A percentile compares a stretch with the other conserved stretches of the same genome.
phyloP scores from a whole-genome alignment of 78 protist genomes.

The Pigoraptor vietnamica region DNA sequence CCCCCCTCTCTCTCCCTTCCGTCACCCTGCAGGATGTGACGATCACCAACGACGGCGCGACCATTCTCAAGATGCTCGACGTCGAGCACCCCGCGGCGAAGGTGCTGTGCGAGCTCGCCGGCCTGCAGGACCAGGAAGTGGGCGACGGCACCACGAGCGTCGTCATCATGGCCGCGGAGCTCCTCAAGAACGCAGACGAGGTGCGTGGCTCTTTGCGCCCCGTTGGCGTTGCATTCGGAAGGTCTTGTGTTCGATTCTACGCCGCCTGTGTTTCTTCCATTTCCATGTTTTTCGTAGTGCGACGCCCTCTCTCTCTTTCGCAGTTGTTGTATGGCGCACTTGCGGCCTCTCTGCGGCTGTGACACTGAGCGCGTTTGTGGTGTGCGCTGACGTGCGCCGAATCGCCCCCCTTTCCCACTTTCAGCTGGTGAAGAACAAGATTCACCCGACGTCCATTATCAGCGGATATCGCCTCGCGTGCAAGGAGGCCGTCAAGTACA shows the following conservation, averaged over 20 bases:
- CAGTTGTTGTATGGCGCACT: too few relatives aligned
- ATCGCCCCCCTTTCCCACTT: too few relatives aligned
- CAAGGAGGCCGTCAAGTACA: slow-evolving; percentile 83
- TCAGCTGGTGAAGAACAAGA: slow-evolving; percentile 19
- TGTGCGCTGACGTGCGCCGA: too few relatives aligned
- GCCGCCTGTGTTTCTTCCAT: background rate
- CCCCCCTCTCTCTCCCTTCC: background rate
- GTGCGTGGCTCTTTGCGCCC: slow-evolving; percentile 76
- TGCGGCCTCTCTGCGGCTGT: too few relatives aligned
- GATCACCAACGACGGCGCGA: slow-evolving; percentile 96
- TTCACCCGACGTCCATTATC: slow-evolving; percentile 98
- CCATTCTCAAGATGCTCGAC: slow-evolving; percentile 86
- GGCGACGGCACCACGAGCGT: slow-evolving; percentile 99
- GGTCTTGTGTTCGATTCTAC: background rate
- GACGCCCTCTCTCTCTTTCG: too few relatives aligned
- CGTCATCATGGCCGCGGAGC: slow-evolving; percentile 97
- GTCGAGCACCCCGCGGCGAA: slow-evolving; percentile 97
- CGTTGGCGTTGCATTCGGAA: background rate
- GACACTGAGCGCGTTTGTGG: too few relatives aligned
- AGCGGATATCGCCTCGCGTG: slow-evolving; percentile 92
- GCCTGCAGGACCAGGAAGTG: slow-evolving; percentile 90
- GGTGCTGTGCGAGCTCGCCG: slow-evolving; percentile 89
- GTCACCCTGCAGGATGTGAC: slow-evolving; percentile 70
- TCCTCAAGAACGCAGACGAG: slow-evolving; percentile 90
- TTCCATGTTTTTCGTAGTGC: background rate